Percentiles rank a stretch among this genome's conserved stretches.
phyloP scores from a whole-genome alignment of 2,329 filamentous ascomycete species.

The Thelonectria discophora region DNA sequence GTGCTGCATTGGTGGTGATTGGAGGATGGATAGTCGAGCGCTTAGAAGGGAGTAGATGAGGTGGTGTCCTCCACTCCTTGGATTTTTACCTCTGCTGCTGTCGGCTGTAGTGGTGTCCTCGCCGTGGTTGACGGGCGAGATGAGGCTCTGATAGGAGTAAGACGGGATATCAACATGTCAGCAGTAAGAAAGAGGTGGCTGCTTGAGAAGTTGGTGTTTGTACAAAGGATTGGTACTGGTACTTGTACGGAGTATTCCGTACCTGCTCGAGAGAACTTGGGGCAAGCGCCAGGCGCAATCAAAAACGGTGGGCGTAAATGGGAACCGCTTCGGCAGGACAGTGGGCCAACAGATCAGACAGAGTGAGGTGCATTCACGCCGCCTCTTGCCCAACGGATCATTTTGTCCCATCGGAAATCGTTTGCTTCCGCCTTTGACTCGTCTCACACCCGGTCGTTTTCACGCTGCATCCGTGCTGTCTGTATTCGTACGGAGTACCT shows the following conservation, averaged over 20 bases:
- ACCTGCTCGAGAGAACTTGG: background rate
- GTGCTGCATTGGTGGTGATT: slow-evolving; percentile 27
- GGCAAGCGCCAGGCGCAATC: slow-evolving; percentile 1
- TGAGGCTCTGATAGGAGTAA: background rate
- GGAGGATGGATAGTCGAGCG: slow-evolving; percentile 30
- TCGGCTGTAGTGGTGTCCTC: background rate
- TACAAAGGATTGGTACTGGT: too few species aligned
- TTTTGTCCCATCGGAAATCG: background rate
- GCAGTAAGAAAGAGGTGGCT: background rate
- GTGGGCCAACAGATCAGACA: background rate
- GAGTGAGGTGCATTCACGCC: background rate
- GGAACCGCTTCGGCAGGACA: slow-evolving; percentile 4
- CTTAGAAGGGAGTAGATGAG: slow-evolving; percentile 24
- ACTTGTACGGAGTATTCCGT: too few species aligned
- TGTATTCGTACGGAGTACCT: too few species aligned
- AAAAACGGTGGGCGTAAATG: slow-evolving; percentile 18
- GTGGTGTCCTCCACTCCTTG: background rate
- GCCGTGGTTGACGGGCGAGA: background rate
- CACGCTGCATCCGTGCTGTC: background rate
- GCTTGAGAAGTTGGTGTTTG: background rate
- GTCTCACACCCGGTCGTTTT: background rate
- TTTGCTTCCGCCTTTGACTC: background rate
- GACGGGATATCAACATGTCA: background rate
- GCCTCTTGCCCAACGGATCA: background rate
- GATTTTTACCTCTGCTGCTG: background rate